A percentile compares a stretch with the other conserved stretches of the same genome.
These are phyloP conservation scores for Nicotiana rustica DNA, from an alignment of 305 asterid species.

Conservation along the genomic window DNA sequence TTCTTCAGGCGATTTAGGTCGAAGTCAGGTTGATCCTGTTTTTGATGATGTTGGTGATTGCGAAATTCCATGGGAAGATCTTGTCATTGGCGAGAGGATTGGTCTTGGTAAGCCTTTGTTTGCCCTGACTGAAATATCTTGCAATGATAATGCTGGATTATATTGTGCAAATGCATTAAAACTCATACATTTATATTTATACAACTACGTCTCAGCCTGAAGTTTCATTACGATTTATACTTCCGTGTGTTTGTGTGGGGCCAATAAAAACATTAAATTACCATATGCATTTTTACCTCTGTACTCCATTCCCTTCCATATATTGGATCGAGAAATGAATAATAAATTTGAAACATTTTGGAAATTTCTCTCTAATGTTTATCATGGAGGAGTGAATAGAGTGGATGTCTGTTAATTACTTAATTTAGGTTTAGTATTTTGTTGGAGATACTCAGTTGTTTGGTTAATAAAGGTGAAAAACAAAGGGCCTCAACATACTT, in stretches of 20 bases:
- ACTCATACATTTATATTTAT: constrained; percentile 3
- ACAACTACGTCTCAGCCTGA: not conserved
- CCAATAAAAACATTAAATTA: not conserved
- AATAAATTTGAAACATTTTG: not conserved
- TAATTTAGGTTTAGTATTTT: not conserved
- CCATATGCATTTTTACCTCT: too few species aligned
- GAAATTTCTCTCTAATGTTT: constrained; percentile 7
- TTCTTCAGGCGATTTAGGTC: constrained; percentile 48
- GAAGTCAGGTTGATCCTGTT: constrained; percentile 61
- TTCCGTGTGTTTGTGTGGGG: constrained; percentile 12
- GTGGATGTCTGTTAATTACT: not conserved
- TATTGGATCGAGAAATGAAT: constrained; percentile 21
- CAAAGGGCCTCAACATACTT: not conserved
- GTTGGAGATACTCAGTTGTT: not conserved
- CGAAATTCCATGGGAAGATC: constrained; percentile 99
- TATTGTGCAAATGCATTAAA: not conserved
- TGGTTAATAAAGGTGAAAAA: constrained; percentile 20
- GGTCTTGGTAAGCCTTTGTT: constrained; percentile 79
- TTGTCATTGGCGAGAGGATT: constrained; percentile 94
- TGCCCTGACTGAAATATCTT: constrained; percentile 20
- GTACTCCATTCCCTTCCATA: too few species aligned
- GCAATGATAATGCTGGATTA: not conserved
- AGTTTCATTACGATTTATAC: constrained; percentile 23
- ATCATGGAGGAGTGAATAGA: constrained; percentile 22
- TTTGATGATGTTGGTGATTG: constrained; percentile 97